phyloP scores from a whole-genome alignment of 2,329 filamentous ascomycete species.

The Furcasterigmium sp. region DNA sequence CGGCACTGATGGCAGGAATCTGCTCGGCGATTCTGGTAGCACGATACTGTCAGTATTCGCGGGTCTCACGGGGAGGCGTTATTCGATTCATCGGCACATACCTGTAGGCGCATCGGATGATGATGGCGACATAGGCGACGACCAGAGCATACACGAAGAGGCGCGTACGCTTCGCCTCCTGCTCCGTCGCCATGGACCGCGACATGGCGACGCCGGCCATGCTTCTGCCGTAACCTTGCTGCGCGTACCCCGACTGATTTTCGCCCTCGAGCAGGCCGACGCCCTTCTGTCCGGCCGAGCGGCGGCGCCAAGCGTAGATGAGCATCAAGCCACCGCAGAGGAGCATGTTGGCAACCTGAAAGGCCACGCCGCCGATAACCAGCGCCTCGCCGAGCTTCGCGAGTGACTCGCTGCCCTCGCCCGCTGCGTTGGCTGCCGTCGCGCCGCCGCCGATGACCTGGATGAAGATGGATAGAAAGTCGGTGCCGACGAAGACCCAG shows the following conservation, averaged over 20 bases:
- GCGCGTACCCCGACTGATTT: no score
- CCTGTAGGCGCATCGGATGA: slow-evolving; percentile 12
- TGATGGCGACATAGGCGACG: slow-evolving; percentile 9
- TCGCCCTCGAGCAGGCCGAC: no score
- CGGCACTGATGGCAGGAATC: neutral
- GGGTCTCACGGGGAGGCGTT: no score
- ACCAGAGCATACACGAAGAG: slow-evolving; percentile 5
- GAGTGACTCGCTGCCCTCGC: neutral
- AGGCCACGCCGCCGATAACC: slow-evolving; percentile 17
- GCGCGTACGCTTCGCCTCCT: slow-evolving; percentile 1
- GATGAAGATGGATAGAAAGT: slow-evolving; percentile 30
- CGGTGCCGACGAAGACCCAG: slow-evolving; percentile 44
- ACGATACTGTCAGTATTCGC: neutral
- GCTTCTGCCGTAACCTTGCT: no score
- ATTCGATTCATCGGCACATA: neutral
- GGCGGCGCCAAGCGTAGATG: slow-evolving; percentile 1
- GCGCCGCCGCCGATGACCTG: slow-evolving; percentile 15
- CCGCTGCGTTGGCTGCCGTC: neutral
- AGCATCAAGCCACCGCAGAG: slow-evolving; percentile 12
- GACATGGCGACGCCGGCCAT: neutral
- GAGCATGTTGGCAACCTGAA: slow-evolving; percentile 20
- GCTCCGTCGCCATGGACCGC: neutral
- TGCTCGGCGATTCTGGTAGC: neutral
- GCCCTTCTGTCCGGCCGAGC: no score
- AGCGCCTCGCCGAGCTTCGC: slow-evolving; percentile 12